Base-by-base conservation (phyloP, 441 rosid species). In the Macaranga tanarius region DNA sequence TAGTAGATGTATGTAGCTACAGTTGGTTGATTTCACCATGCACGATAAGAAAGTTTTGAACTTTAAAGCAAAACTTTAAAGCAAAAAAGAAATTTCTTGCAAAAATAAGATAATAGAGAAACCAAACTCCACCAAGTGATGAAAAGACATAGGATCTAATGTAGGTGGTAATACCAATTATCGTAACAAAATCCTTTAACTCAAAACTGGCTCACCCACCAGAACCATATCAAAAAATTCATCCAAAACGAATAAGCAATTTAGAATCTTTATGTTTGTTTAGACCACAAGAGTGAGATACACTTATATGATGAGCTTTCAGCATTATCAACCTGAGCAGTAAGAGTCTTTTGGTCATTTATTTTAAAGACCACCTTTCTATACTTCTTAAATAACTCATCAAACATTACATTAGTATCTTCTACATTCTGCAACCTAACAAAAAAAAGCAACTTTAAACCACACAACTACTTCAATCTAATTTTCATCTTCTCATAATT, bases 271-370 rank as follows among this genome's bases (percentile, higher is more conserved):
- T 31, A 4, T 31, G 38, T 31, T 31, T n/a, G n/a, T n/a, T n/a
- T n/a, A 31, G 5, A 31, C 3, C 5, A 64, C 10, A 38, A 34
- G 62, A 20, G 22, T 5, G 17, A 52, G 75, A 77, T 59, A 48
- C 77, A 31, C 86, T 84, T 85, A 94, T 97, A 94, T 4, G 95
- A 87, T 81, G 92, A 86, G 79, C 91, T 86, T 73, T 94, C 97
- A 0, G 97, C 90, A 67, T 90, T 95, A 57, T 94, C 97, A 65
- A 89, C 86, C 83, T 94, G 96, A 16, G 90, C 92, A 45, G 75
- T 78, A 28, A 86, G 78, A 77, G 95, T 69, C 84, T 86, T 92
- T 20, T 68, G 79, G 75, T 92, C 97, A 31, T 80, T 82, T 45
- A 89, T 83, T 60, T 59, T 83, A 79, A 74, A 87, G 52, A 94